Conservation (phyloP, 352 stramenopile species). For the Phytophthora melonis region DNA sequence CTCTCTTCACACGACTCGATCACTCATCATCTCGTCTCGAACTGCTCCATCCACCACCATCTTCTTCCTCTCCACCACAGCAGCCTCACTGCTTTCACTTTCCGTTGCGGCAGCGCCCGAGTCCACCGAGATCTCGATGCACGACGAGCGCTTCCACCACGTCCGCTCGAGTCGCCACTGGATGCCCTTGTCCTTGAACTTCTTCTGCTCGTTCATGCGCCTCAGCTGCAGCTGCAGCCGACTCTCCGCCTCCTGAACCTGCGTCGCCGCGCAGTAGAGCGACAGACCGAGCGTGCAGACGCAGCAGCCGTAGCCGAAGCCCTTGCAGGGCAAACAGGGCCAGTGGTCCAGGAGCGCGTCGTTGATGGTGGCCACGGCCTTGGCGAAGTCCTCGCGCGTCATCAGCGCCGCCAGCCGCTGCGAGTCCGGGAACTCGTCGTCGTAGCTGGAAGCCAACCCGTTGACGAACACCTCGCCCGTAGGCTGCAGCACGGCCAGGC, state of each 20-base stretch:
- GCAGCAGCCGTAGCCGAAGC: conserved; percentile 86
- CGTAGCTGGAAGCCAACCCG: conserved; percentile 78
- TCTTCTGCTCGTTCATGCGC: conserved; percentile 74
- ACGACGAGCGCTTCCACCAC: conserved; percentile 77
- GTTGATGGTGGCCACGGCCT: conserved; percentile 78
- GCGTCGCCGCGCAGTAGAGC: conserved; percentile 80
- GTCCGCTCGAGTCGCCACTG: conserved; percentile 72
- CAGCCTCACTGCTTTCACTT: background rate
- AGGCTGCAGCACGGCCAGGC: conserved; percentile 62
- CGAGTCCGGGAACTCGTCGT: conserved; percentile 73
- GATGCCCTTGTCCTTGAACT: conserved; percentile 65
- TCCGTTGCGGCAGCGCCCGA: background rate
- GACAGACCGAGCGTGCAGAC: conserved; percentile 83
- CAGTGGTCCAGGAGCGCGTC: conserved; percentile 86
- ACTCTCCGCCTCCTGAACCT: conserved; percentile 78
- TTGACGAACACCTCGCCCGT: conserved; percentile 85
- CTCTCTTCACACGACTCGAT: conserved; percentile 22
- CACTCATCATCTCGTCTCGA: conserved; percentile 28
- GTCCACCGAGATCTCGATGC: conserved; percentile 63
- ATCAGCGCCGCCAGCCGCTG: conserved; percentile 54
- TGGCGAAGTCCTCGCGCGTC: conserved; percentile 70
- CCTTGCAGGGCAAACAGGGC: conserved; percentile 84
- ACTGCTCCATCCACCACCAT: background rate
- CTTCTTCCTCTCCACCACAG: background rate
- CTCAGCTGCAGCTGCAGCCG: conserved; percentile 72